Base-by-base conservation (phyloP, 441 rosid genomes). In the Aleurites moluccanus region DNA sequence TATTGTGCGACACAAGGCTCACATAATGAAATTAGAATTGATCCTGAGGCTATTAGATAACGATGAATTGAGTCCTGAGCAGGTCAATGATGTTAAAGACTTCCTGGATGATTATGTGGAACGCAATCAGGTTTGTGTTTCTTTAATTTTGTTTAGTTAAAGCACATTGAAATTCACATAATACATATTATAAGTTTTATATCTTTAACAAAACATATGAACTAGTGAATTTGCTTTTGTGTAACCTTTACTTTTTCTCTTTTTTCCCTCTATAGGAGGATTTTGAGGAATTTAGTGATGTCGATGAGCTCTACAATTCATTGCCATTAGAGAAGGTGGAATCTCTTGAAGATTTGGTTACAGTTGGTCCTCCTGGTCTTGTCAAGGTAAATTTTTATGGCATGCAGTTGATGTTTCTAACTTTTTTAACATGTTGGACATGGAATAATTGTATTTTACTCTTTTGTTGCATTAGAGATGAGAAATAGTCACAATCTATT, bases 1-100 rank as follows among this genome's bases (percentile, higher is more conserved):
- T 74, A 94, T 97, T 75, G 73, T 85, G 35, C 90, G 99, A 60
- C 99, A 97, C 85, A 97, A 88, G 84, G 92, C 92, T 80, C 99
- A 97, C 77, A 94, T 97, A 81, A 89, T 86, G 88, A 97, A 97
- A 86, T 80, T 92, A 80, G 99, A 97, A 79, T 78, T 91, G 83
- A 94, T 94, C 81, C 84, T 97, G 88, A 94, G 99, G 88, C 86
- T 97, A 53, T 81, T 97, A 79, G 99, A 97, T 83, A 94, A 92
- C 83, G 99, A 97, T 83, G 99, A 94, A 81, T 82, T 94, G 85
- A 94, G 98, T 86, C 95, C 98, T 35, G 99, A 97, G 88, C 93
- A 94, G 82, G 99, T 97, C 73, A 94, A 92, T 81, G 99, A 97
- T 73, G 96, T 88, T 78, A 92, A 87, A 83, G 99, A 97, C 81